Evolutionary conservation across 306 rosid species (phyloP), one percentile per base, ranked within the genome.

Genomic region (Quercus rubra): DNA sequence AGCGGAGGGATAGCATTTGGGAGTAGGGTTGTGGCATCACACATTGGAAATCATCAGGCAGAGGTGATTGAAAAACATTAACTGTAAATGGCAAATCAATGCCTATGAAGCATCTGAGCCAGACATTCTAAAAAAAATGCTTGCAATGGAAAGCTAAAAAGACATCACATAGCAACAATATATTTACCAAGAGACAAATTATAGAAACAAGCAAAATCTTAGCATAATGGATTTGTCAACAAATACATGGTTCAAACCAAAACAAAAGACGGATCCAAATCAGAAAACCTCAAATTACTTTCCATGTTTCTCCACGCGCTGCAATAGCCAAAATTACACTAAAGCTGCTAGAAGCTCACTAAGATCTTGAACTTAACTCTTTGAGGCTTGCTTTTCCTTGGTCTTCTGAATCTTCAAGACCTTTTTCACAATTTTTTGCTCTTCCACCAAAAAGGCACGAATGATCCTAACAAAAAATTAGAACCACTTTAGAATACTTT

Each of bases 351-450:
- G 56, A 33, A 62, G 58, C 74, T 58, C 83, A 30, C 31, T 64
- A 17, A 43, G 63, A 21, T 23, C 51, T 71, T 63, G 74, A 76
- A 52, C 46, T 90, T 73, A 91, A 63, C 49, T 89, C 85, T 84
- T 90, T 18, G 76, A 78, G 30, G 92, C 73, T 25, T 57, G 84
- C 80, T 88, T 92, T 84, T 92, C 94, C 77, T 90, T 92, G 6
- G 97, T 69, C 88, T 92, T 90, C 79, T 92, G 97, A 78, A 91
- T 89, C 91, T 89, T 91, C 89, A 91, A 85, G 4, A 91, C 93
- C 89, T 91, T 91, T 61, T 91, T 91, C 80, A 89, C 96, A 51
- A 91, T 91, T 86, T 91, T 91, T 72, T 89, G 93, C 82, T 91
- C 93, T 80, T 91, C 96, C 74, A 91, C 96, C 83, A 89, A 80